Conservation (phyloP, 768 basidiomycete species). For the Antrodiella citrinella region DNA sequence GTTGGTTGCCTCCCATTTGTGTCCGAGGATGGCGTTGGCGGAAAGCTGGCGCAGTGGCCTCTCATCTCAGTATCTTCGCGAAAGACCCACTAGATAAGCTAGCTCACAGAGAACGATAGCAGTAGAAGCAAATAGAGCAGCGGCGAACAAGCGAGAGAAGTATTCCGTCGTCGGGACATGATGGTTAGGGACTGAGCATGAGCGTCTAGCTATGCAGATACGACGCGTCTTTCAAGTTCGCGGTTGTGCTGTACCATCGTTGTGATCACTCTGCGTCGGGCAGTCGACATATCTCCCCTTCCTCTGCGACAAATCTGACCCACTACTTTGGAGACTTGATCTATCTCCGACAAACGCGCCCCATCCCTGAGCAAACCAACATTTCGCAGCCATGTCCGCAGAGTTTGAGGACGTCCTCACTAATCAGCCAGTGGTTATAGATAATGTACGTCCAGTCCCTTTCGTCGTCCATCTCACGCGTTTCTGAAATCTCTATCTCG, state of each 20-base stretch:
- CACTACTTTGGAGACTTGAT: no score
- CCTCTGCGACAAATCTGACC: no score
- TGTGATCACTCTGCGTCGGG: no score
- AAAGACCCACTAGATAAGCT: neutral
- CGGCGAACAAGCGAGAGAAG: slow-evolving; percentile 11
- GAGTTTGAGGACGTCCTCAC: slow-evolving; percentile 93
- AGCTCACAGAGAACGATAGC: slow-evolving; percentile 14
- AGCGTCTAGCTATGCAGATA: neutral
- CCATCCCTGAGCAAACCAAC: no score
- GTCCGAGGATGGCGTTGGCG: slow-evolving; percentile 34
- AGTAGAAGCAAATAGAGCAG: slow-evolving; percentile 13
- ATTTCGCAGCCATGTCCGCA: slow-evolving; percentile 49
- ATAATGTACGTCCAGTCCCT: slow-evolving; percentile 69
- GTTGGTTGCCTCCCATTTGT: slow-evolving; percentile 85
- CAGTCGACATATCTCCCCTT: neutral
- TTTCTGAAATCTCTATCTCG: slow-evolving; percentile 9
- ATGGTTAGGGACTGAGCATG: slow-evolving; percentile 1
- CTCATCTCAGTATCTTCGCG: slow-evolving; percentile 1
- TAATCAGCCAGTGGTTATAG: slow-evolving; percentile 98
- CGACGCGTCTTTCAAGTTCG: neutral
- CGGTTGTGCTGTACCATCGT: neutral
- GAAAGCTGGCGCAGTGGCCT: slow-evolving; percentile 24
- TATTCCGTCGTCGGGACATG: slow-evolving; percentile 7
- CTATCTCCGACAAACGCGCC: slow-evolving; percentile 3
- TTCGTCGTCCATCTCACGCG: slow-evolving; percentile 11